Base-by-base conservation (phyloP, 305 asterid genomes). In the Andrographis paniculata region DNA sequence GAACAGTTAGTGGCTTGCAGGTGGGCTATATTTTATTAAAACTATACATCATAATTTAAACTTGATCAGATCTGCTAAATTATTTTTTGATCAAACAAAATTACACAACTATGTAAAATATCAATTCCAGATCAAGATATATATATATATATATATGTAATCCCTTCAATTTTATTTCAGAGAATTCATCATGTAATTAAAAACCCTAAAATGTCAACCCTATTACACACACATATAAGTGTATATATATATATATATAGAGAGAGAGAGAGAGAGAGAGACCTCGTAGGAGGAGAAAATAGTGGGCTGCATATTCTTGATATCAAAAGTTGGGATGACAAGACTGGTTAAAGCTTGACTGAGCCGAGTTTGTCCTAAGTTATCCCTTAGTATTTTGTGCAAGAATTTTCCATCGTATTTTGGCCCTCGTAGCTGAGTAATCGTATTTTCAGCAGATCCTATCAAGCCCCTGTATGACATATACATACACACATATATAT, bases 281-380 rank as follows among this genome's bases (percentile, higher is more conserved):
- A 75, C 88, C 84, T 75, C 70, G 18, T 46, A 69, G 14, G 77
- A 55, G 20, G 84, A 73, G 64, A 79, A 79, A 40, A 79, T 54
- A 21, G 50, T 53, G 1, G 84, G 89, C 64, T 65, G 77, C 71
- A 76, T 31, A 48, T 50, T 43, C 65, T 50, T 65, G 74, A 79
- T 69, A 64, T 79, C 89, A 55, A 67, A 75, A 2, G 84, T 58
- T 7, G 88, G 88, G 40, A 79, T 57, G 45, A 79, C 75, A 42
- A 73, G 52, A 17, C 68, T 66, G 11, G 84, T 75, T 56, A 79
- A 45, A 5, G 82, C 53, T 19, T 79, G 65, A 42, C 53, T 45
- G 62, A 76, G 33, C 35, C 73, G 53, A 9, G 62, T 48, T 16
- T 65, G 53, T 0, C 77, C 74, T 41, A 70, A 51, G 28, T 30